phyloP scores from a whole-genome alignment of 352 stramenopile species.

The Phytopythium chamaehyphon region DNA sequence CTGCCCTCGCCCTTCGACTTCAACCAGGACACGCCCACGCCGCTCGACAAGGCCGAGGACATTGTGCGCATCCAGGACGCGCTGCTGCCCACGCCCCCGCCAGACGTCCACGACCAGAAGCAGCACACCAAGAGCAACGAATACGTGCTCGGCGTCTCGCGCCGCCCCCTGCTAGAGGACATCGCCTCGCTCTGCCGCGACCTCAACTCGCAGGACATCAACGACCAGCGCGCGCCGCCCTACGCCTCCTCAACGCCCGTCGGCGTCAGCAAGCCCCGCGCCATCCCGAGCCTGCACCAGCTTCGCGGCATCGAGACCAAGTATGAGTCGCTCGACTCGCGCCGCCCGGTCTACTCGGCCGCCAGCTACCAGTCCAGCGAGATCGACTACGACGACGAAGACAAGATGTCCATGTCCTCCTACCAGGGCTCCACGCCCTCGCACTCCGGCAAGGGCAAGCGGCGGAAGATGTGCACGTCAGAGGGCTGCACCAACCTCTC shows the following conservation, averaged over 20 bases:
- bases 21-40: constrained; percentile 69
- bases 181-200: constrained; percentile 77
- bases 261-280: background rate
- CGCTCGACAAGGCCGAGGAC: constrained; percentile 66
- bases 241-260: background rate
- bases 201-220: constrained; percentile 65
- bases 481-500: constrained; percentile 77
- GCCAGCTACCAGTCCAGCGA: constrained; percentile 8
- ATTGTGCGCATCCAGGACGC: constrained; percentile 70
- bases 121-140: constrained; percentile 60
- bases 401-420: constrained; percentile 12
- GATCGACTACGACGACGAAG: constrained; percentile 15
- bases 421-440: constrained; percentile 10
- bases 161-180: constrained; percentile 62
- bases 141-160: constrained; percentile 44
- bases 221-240: constrained; percentile 5
- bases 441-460: constrained; percentile 47
- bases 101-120: constrained; percentile 49
- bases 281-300: constrained; percentile 3
- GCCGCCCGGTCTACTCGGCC: background rate
- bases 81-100: constrained; percentile 63
- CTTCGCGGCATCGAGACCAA: constrained; percentile 7
- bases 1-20: constrained; percentile 79
- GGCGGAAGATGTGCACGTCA: constrained; percentile 76
- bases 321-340: background rate